Evolutionary conservation across 2,329 filamentous ascomycete species (phyloP), one percentile per base, ranked within the genome.

Genomic region (Apiospora pterosperma): DNA sequence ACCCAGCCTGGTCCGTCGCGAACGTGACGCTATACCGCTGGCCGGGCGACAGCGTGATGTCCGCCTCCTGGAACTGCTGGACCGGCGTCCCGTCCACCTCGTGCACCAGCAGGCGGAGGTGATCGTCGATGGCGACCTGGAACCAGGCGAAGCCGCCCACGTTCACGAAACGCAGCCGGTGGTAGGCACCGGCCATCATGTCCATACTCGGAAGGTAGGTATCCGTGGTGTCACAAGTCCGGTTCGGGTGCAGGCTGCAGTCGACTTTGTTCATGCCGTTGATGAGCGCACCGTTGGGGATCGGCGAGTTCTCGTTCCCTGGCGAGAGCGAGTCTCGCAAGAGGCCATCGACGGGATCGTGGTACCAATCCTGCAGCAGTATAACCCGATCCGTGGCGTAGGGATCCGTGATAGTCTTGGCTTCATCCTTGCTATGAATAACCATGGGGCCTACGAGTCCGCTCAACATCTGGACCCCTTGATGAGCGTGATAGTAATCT

Each of bases 21-120:
- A 93, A 71, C 0, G 92, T 76, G 16, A 90, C 81, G 70, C 89
- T 90, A 70, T 92, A 92, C 16, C 91, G 84, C 72, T 93, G 90
- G 0, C 90, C 90, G 1, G 90, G 89, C 8, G 88, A 84, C 25
- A 93, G 79, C 66, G 90, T 88, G 62, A 93, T 76, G 66, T 87
- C 84, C 38, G 85, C 81, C 7, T 88, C 84, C 1, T 85, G 79
- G 5, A 80, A 77, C 0, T 90, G 88, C 64, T 87, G 81, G 1
- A 91, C 85, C 39, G 87, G 85, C 1, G 89, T 87, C 19, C 90
- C 90, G 71, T 93, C 90, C 0, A 91, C 87, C 73, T 92, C 90
- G 11, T 90, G 87, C 58, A 93, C 78, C 0, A 79, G 73, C 58
- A 78, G 68, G 28, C 69, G 67, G 12, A 78, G 79, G 69, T 92